Evolutionary conservation across 352 stramenopile species (phyloP).

Genomic region (Phytophthora cryptogea): DNA sequence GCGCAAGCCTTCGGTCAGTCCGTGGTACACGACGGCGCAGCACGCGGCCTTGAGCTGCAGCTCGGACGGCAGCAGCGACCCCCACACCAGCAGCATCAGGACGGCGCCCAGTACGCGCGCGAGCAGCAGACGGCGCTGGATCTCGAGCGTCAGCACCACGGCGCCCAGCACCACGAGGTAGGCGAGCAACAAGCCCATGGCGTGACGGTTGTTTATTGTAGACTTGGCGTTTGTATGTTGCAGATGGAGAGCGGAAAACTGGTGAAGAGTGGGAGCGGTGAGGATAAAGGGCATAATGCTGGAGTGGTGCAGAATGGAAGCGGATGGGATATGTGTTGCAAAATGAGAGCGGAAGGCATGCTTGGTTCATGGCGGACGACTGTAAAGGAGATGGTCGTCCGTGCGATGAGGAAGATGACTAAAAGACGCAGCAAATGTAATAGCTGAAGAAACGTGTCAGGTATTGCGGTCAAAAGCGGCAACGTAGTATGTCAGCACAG

Average conservation of each 20-base stretch:
- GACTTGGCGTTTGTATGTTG: conserved; percentile 18
- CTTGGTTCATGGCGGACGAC: no score
- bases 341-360: not conserved
- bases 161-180: conserved; percentile 53
- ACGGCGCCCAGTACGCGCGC: conserved; percentile 44
- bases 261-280: not conserved
- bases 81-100: conserved; percentile 49
- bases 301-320: not conserved
- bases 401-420: no score
- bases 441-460: no score
- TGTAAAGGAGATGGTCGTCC: no score
- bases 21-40: conserved; percentile 49
- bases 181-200: conserved; percentile 37
- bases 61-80: conserved; percentile 30
- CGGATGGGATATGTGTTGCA: not conserved
- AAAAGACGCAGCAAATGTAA: no score
- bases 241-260: not conserved
- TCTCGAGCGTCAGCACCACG: conserved; percentile 63
- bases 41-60: conserved; percentile 53
- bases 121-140: conserved; percentile 52
- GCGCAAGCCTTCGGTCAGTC: conserved; percentile 34
- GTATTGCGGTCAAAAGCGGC: no score
- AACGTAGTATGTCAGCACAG: no score
- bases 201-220: conserved; percentile 17
- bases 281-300: not conserved